Percentiles rank a stretch among this genome's conserved stretches.
These are phyloP conservation scores for Xylaria sp. DNA, from an alignment of 2,329 filamentous ascomycete genomes.

Conservation along the genomic window DNA sequence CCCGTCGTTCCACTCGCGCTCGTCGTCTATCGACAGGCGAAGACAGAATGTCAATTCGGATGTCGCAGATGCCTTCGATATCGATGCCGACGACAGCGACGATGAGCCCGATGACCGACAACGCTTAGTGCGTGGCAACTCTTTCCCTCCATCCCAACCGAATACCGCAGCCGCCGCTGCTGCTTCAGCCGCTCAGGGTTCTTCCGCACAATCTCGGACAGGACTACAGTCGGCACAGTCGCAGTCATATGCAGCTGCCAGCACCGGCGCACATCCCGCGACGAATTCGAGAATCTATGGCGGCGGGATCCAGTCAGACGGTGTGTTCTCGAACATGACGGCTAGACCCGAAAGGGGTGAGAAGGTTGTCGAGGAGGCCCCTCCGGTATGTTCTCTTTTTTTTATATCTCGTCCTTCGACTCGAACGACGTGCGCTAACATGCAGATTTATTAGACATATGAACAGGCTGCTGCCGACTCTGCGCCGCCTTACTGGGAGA, in stretches of 20 bases:
- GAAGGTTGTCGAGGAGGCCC: constrained; percentile 82
- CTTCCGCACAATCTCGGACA: constrained; percentile 35
- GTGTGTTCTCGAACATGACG: constrained; percentile 94
- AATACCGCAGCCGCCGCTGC: constrained; percentile 11
- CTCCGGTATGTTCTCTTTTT: constrained; percentile 73
- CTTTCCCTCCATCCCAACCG: constrained; percentile 47
- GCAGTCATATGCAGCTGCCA: background rate
- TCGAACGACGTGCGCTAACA: constrained; percentile 45
- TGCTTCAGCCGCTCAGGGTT: constrained; percentile 33
- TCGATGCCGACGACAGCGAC: constrained; percentile 77
- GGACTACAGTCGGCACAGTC: constrained; percentile 41
- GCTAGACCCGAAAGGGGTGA: constrained; percentile 88
- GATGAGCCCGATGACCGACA: constrained; percentile 84
- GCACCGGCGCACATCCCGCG: constrained; percentile 40
- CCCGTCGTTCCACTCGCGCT: constrained; percentile 89
- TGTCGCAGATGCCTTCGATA: constrained; percentile 93
- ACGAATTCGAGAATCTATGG: constrained; percentile 67
- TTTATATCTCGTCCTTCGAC: background rate
- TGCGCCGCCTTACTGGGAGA: constrained; percentile 98
- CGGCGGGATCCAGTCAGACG: constrained; percentile 83
- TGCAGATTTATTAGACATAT: constrained; percentile 75
- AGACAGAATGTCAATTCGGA: constrained; percentile 72
- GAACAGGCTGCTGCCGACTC: constrained; percentile 97
- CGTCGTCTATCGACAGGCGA: constrained; percentile 71
- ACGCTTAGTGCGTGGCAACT: constrained; percentile 80